A percentile compares a stretch with the other conserved stretches of the same genome.
phyloP scores from a whole-genome alignment of 2,329 filamentous ascomycete genomes.

The Trichoderma gracile region DNA sequence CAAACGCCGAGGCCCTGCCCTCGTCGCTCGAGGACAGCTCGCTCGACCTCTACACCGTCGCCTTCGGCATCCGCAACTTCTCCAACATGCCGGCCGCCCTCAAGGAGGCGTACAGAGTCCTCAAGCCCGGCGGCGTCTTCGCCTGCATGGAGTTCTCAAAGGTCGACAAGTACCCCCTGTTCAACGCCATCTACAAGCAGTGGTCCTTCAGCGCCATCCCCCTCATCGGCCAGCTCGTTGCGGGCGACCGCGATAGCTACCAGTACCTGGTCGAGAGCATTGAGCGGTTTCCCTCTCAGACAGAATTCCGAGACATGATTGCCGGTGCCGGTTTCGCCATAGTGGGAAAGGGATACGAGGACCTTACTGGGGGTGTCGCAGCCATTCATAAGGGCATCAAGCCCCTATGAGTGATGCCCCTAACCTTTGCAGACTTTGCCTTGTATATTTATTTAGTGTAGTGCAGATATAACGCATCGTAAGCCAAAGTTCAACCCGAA shows the following conservation, averaged over 20 bases:
- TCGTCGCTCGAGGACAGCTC: slow-evolving; percentile 63
- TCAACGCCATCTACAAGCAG: slow-evolving; percentile 86
- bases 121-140: slow-evolving; percentile 94
- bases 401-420: slow-evolving; percentile 47
- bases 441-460: slow-evolving; percentile 12
- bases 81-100: slow-evolving; percentile 85
- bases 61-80: slow-evolving; percentile 97
- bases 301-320: slow-evolving; percentile 82
- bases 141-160: slow-evolving; percentile 95
- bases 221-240: slow-evolving; percentile 90
- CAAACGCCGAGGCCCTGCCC: slow-evolving; percentile 79
- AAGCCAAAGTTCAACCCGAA: neutral
- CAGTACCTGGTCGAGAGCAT: slow-evolving; percentile 99
- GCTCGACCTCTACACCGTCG: slow-evolving; percentile 96
- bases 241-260: slow-evolving; percentile 91
- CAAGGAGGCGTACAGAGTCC: slow-evolving; percentile 78
- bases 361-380: slow-evolving; percentile 88
- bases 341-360: slow-evolving; percentile 80
- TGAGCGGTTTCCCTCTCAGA: slow-evolving; percentile 85
- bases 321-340: slow-evolving; percentile 80
- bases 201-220: slow-evolving; percentile 97
- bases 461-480: neutral
- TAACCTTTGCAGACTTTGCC: neutral
- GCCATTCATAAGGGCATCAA: slow-evolving; percentile 98
- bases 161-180: slow-evolving; percentile 69